These are phyloP conservation scores for Scedosporium dehoogii DNA, from an alignment of 2,329 filamentous ascomycete genomes.

Conservation along the genomic window DNA sequence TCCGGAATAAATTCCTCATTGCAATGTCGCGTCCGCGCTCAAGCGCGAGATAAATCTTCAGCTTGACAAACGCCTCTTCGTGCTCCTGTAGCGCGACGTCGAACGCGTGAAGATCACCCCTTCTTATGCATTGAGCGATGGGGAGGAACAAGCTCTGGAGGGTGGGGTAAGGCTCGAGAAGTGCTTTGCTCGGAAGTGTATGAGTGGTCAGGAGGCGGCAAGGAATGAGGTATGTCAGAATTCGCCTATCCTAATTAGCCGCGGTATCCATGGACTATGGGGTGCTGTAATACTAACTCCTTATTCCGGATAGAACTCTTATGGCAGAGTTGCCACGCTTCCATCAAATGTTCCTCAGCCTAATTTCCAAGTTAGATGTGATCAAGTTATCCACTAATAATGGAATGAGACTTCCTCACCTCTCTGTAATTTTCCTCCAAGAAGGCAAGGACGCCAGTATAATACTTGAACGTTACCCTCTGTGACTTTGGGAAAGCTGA, in stretches of 20 bases:
- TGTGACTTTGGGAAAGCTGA: slow-evolving; percentile 79
- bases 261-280: not conserved
- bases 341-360: slow-evolving; percentile 71
- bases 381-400: not conserved
- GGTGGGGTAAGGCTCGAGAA: slow-evolving; percentile 66
- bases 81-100: slow-evolving; percentile 70
- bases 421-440: slow-evolving; percentile 85
- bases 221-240: slow-evolving; percentile 89
- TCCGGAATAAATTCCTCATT: slow-evolving; percentile 81
- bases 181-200: slow-evolving; percentile 61
- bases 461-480: slow-evolving; percentile 92
- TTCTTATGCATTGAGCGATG: slow-evolving; percentile 67
- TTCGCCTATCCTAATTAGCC: slow-evolving; percentile 46
- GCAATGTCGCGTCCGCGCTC: slow-evolving; percentile 89
- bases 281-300: slow-evolving; percentile 50
- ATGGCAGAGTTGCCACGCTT: slow-evolving; percentile 77
- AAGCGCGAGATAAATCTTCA: slow-evolving; percentile 87
- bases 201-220: slow-evolving; percentile 85
- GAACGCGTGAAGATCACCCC: slow-evolving; percentile 73
- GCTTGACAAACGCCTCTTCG: slow-evolving; percentile 88
- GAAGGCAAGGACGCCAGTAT: slow-evolving; percentile 86
- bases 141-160: slow-evolving; percentile 72
- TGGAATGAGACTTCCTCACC: slow-evolving; percentile 30
- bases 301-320: slow-evolving; percentile 63
- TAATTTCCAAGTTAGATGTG: slow-evolving; percentile 20